Evolutionary conservation across 257 asterid species (phyloP).

Genomic region (Osmanthus fragrans): DNA sequence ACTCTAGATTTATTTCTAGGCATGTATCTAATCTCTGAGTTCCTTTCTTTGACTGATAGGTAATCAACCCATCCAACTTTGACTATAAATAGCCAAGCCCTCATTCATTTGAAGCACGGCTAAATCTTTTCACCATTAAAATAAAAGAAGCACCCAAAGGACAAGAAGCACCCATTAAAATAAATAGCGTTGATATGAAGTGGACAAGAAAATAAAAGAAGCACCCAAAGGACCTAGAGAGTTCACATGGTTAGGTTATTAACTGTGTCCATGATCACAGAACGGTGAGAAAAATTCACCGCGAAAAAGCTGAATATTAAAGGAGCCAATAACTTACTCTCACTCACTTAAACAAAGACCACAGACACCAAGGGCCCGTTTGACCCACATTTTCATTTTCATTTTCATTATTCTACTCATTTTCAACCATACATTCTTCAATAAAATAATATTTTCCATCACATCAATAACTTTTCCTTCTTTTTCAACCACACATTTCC

Average conservation of each 20-base stretch:
- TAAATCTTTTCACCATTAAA: no score
- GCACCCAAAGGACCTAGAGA: neutral
- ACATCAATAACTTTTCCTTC: no score
- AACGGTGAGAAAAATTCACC: neutral
- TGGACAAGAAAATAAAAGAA: neutral
- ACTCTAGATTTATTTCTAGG: neutral
- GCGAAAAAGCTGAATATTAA: neutral
- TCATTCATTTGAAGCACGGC: no score
- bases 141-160: neutral
- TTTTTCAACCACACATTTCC: no score
- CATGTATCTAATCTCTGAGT: neutral
- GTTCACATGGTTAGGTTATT: neutral
- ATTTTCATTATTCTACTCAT: no score
- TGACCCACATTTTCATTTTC: no score
- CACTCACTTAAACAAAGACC: neutral
- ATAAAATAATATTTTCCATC: no score
- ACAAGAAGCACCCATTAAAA: no score
- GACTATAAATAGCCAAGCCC: no score
- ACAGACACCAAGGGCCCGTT: no score
- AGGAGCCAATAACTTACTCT: neutral
- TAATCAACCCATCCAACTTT: neutral
- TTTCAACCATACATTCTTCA: no score
- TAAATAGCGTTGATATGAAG: neutral
- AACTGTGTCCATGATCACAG: neutral
- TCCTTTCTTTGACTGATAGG: neutral